Percentiles rank a stretch among this genome's conserved stretches.
Evolutionary conservation across 2,329 filamentous ascomycete species (phyloP).

Genomic region (Juglanconis juglandina): DNA sequence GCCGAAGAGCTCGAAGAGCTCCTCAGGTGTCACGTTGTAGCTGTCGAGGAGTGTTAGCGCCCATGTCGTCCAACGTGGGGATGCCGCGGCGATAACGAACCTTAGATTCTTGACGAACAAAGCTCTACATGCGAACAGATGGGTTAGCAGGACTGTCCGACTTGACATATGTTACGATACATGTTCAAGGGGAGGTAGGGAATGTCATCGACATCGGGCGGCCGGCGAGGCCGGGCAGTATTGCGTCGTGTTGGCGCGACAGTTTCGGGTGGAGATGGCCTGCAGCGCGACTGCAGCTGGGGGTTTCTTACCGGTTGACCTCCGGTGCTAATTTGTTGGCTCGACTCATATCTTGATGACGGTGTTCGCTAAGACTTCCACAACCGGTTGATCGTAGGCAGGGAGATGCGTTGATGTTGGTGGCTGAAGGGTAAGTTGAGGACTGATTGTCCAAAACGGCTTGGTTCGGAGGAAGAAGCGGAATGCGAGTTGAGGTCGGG

Average conservation of each 20-base stretch:
- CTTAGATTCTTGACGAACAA: slow-evolving; percentile 99
- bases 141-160: slow-evolving; percentile 24
- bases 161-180: background rate
- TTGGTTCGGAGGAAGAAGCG: slow-evolving; percentile 15
- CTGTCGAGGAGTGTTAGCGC: slow-evolving; percentile 44
- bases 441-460: slow-evolving; percentile 12
- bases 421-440: slow-evolving; percentile 1
- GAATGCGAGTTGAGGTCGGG: slow-evolving; percentile 5
- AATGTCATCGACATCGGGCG: background rate
- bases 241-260: background rate
- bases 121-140: slow-evolving; percentile 60
- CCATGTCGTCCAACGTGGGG: slow-evolving; percentile 40
- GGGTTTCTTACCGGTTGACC: slow-evolving; percentile 82
- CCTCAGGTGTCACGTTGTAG: slow-evolving; percentile 98
- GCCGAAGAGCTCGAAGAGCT: slow-evolving; percentile 97
- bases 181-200: background rate
- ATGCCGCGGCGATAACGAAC: slow-evolving; percentile 58
- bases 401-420: background rate
- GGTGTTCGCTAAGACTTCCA: slow-evolving; percentile 14
- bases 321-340: slow-evolving; percentile 96
- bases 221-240: background rate
- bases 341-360: slow-evolving; percentile 84
- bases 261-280: background rate
- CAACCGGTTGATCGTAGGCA: slow-evolving; percentile 13
- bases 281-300: slow-evolving; percentile 13